Evolutionary conservation across 2,329 filamentous ascomycete species (phyloP).

Genomic region (Magnaporthiopsis incrustans): DNA sequence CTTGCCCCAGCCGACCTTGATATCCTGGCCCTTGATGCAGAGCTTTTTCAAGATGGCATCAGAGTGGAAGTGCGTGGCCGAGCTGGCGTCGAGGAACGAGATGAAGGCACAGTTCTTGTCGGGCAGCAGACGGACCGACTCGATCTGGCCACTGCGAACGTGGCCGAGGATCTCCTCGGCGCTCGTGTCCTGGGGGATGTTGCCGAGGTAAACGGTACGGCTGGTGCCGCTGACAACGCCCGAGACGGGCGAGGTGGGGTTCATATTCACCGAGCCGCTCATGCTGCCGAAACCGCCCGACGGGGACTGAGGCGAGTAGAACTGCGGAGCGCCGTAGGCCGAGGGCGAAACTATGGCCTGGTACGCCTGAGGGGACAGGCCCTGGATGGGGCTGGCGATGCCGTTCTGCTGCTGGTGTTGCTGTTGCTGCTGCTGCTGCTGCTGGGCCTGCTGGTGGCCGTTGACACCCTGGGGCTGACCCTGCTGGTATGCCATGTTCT

Average conservation of each 20-base stretch:
- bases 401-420: constrained; percentile 40
- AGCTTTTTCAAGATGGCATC: constrained; percentile 99
- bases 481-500: constrained; percentile 69
- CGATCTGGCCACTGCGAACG: constrained; percentile 94
- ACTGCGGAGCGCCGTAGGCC: constrained; percentile 71
- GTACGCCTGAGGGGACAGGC: constrained; percentile 75
- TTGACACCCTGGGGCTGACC: constrained; percentile 49
- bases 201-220: constrained; percentile 93
- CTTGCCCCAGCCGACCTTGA: constrained; percentile 99
- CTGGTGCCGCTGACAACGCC: constrained; percentile 83
- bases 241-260: constrained; percentile 57
- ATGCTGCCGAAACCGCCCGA: constrained; percentile 65
- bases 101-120: constrained; percentile 99
- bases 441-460: constrained; percentile 31
- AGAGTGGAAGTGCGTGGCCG: constrained; percentile 97
- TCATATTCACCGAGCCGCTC: constrained; percentile 39
- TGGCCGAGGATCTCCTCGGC: constrained; percentile 96
- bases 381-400: constrained; percentile 67
- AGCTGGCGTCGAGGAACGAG: constrained; percentile 95
- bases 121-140: constrained; percentile 91
- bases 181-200: constrained; percentile 95
- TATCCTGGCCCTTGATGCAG: constrained; percentile 96
- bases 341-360: constrained; percentile 81
- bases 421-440: constrained; percentile 47
- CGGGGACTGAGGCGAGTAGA: constrained; percentile 79